A percentile compares a stretch with the other conserved stretches of the same genome.
Evolutionary conservation across 1,139 yeast genomes (phyloP).

Genomic region (Pichiaceae sp.): DNA sequence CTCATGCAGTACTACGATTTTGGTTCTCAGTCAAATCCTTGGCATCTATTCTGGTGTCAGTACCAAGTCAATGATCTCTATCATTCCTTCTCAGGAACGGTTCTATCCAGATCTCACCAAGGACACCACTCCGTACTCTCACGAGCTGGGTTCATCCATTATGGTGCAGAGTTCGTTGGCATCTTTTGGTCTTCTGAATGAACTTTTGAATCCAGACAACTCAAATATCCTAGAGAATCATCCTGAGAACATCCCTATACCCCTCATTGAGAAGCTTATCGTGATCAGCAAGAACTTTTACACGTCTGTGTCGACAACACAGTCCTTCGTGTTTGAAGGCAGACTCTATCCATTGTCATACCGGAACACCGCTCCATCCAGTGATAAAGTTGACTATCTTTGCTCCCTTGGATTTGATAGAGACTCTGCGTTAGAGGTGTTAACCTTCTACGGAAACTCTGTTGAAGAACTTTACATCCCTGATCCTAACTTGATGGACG

Average conservation of each 20-base stretch:
- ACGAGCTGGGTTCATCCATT: constrained; percentile 26
- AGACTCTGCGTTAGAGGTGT: constrained; percentile 31
- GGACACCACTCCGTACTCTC: constrained; percentile 14
- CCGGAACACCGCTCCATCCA: constrained; percentile 43
- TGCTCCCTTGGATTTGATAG: constrained; percentile 33
- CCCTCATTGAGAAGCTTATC: constrained; percentile 31
- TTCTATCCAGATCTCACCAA: constrained; percentile 15
- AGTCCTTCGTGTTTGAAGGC: constrained; percentile 24
- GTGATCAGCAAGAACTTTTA: constrained; percentile 29
- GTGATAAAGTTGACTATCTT: constrained; percentile 40
- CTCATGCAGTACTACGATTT: constrained; percentile 14
- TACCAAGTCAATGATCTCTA: constrained; percentile 11
- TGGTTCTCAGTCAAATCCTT: constrained; percentile 15
- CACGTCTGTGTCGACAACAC: constrained; percentile 20
- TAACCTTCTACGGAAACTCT: constrained; percentile 18
- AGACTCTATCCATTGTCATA: constrained; percentile 37
- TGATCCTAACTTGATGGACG: constrained; percentile 20
- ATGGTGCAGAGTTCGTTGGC: constrained; percentile 33
- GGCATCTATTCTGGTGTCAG: constrained; percentile 15
- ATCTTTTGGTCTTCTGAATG: constrained; percentile 30
- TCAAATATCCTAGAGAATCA: constrained; percentile 12
- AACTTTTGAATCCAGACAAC: constrained; percentile 23
- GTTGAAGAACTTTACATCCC: constrained; percentile 12
- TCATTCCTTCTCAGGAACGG: constrained; percentile 16
- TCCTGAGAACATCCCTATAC: constrained; percentile 22